Base-by-base conservation (phyloP, 306 rosid genomes). In the Leucaena leucocephala region DNA sequence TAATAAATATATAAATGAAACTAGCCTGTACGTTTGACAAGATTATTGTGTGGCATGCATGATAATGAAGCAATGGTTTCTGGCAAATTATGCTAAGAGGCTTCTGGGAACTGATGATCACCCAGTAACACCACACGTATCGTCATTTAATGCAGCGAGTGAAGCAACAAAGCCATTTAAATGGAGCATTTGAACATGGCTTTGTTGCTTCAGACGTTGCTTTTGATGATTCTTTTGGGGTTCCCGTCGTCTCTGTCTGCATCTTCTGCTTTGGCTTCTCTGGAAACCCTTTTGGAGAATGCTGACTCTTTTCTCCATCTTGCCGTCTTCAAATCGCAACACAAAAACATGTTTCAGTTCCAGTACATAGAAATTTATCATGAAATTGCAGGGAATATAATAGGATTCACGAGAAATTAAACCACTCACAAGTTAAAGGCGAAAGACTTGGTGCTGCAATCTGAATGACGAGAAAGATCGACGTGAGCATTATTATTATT, bases 391-490 rank as follows among this genome's bases (percentile, higher is more conserved):
- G 9, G 58, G 58, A 52, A 17, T 17, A 19, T 7, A 11, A 19
- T 58, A 36, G 3, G 2, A 2, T 19, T 55, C 4, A 19, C 4
- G 34, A 55, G 70, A 27, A 57, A 57, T 27, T 27, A 27, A 27
- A 27, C 27, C 27, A 27, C 97, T 91, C 84, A 96, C 99, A 69
- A 27, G 46, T 91, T 87, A 84, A 92, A 95, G 7, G 94, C 94
- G 40, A 88, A 90, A 66, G 98, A 92, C 58, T 75, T 76, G 73
- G 88, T 77, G 55, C 89, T 86, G 17, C 80, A 85, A 71, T 89
- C 80, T 5, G 90, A 84, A 5, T 65, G 82, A 14, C n/a, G 85
- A 46, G 94, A 85, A 64, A 72, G 45, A 71, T 68, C 46, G 27
- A 27, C 27, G 3, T 2, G 38, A 63, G 63, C 36, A 35, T 19